Base-by-base conservation (phyloP, 2,329 filamentous ascomycete species). In the Leptographium flavum region DNA sequence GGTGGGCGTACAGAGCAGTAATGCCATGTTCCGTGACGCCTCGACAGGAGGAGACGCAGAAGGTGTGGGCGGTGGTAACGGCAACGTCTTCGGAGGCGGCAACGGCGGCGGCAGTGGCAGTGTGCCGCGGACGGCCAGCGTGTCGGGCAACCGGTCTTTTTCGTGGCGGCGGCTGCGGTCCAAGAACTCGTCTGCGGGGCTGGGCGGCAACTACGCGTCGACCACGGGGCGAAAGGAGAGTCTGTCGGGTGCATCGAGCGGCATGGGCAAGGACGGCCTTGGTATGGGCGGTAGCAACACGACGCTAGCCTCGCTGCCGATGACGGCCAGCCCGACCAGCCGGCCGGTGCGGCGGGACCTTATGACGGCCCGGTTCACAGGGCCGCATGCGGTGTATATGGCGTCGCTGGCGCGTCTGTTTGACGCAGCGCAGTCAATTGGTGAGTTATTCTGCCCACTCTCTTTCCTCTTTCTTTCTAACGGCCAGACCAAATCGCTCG, bases 321-420 rank as follows among this genome's bases (percentile, higher is more conserved):
- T 90, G 81, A 85, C 81, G 23, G 64, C 68, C 11, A 63, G 74
- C 47, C 73, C 76, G 17, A 79, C 73, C 36, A 79, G 76, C 49
- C 75, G 79, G 33, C 79, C 84, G 50, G 70, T 78, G 10, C 87
- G 83, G 64, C 73, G 83, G 45, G 83, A 90, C 58, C 64, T 87
- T 3, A 67, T 66, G 17, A 75, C 76, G 46, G 70, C 83, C 43
- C 72, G 77, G 49, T 94, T 90, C 54, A 73, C 78, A 28, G 92
- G 92, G 1, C 87, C 88, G 2, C 85, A 95, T 61, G 80, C 83
- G 23, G 76, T 81, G 52, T 98, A 98, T 60, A 95, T 96, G 87
- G 76, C 78, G 54, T 83, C 87, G 52, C 70, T 98, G 58, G 90
- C 88, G 54, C 79, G 83, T 54, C 66, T 98, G 52, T 98, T 94